Evolutionary conservation across 2,329 filamentous ascomycete genomes (phyloP), one percentile per base, ranked within the genome.

Genomic region (Cladosporium oxysporum): DNA sequence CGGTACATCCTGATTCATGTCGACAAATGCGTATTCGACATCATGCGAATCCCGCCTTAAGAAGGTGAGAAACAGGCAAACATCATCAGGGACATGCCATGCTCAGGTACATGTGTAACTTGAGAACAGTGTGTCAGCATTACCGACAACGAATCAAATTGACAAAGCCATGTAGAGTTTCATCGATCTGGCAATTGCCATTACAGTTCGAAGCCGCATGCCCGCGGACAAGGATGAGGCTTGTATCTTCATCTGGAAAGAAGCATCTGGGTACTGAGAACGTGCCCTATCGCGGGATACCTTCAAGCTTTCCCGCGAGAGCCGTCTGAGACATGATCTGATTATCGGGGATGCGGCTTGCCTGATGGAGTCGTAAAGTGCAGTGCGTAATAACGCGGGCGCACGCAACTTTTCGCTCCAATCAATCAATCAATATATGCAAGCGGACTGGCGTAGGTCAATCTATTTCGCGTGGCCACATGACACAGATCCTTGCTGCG

Each of bases 401-500:
- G 41, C 49, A 33, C 33, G 55, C 35, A 14, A 16, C 35, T 53
- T 21, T 37, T 26, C 21, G 41, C 41, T 47, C 41, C 41, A 47
- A 47, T 47, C 41, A 23, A 18, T 52, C 6, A 50, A 29, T 29
- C 49, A 18, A 33, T 29, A 16, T n/a, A 62, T 62, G 60, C 49
- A 53, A 33, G 47, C 60, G 60, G 60, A 49, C 23, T 61, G 58
- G 35, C 60, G 49, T 26, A 31, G n/a, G 47, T 8, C 60, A 62
- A 62, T 62, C 60, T 62, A 62, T 55, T 52, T 44, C 60, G 49
- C 60, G 60, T 62, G 60, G 47, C 47, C 47, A 49, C 60, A 62
- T 62, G 60, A 62, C 60, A 62, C 60, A 44, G 21, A 35, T 28
- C 44, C 59, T 53, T 55, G 47, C 49, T 23, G 29, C 47, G 31